Base-by-base conservation (phyloP, 2,329 filamentous ascomycete genomes). In the Clonostachys solani region DNA sequence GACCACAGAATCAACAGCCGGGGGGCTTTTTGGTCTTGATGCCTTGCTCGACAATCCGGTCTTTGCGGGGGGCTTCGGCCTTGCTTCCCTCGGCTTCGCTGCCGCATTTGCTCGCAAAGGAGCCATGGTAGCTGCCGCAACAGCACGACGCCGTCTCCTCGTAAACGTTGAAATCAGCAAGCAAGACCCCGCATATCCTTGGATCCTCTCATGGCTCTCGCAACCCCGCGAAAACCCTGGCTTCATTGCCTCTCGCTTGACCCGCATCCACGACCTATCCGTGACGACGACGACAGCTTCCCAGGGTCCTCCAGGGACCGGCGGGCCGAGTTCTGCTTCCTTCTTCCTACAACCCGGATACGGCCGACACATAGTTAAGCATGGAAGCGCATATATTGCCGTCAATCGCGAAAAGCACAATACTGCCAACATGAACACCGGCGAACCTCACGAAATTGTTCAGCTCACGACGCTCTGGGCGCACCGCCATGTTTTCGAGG, bases 101-200 rank as follows among this genome's bases (percentile, higher is more conserved):
- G 80, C 91, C 33, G 86, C 90, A 12, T 81, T 95, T 56, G 89
- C 85, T 33, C 90, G 94, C 52, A 86, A 86, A 60, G 89, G 88
- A 34, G 66, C 87, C 49, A 80, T 92, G 50, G 75, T 83, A 57
- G 83, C 83, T 47, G 84, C 86, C n/a, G 79, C 80, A 40, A 76
- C 95, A 48, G 71, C 96, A 49, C 87, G 89, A 44, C 84, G 87
- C 46, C 89, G 92, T 43, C 83, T 99, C 70, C 83, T 99, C 33
- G 89, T 97, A 58, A 91, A 96, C 59, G 84, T 99, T 59, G 94
- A 99, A 68, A 96, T 99, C 66, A 92, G 89, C 65, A 88, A 90
- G 62, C 89, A 92, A 59, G 94, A 99, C 68, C 84, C 90, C 41
- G 92, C 92, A 2, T 99, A 97, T 64, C 84, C 84, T 38, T 97